phyloP scores from a whole-genome alignment of 1,284 basidiomycete species.

The Ustilago bromivora region DNA sequence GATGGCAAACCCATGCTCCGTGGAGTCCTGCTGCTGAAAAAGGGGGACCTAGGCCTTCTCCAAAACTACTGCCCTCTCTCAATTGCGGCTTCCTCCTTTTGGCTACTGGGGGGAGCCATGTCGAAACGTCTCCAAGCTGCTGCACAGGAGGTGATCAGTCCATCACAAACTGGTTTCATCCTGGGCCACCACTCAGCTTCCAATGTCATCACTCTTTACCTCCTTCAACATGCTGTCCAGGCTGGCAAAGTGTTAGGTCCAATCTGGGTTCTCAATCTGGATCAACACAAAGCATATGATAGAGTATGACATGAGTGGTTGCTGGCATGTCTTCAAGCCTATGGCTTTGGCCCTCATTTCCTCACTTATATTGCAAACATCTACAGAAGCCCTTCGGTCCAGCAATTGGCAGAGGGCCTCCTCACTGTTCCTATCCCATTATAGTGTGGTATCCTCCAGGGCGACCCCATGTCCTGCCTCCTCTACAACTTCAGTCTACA shows the following conservation, averaged over 20 bases:
- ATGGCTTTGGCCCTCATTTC: neutral
- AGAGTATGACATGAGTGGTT: constrained; percentile 1
- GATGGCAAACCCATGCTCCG: neutral
- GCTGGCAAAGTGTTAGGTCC: neutral
- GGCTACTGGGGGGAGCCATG: neutral
- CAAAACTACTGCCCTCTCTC: neutral
- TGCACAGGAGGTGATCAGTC: neutral
- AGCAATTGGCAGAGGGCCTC: neutral
- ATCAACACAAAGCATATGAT: constrained; percentile 6
- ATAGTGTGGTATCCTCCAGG: neutral
- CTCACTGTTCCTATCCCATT: neutral
- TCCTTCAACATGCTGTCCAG: neutral
- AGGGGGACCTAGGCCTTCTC: neutral
- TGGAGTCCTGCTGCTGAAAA: neutral
- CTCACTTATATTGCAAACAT: neutral
- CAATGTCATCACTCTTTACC: neutral
- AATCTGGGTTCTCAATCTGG: neutral
- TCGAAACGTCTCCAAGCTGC: neutral
- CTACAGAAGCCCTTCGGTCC: neutral
- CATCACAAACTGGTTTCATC: neutral
- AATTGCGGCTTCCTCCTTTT: neutral
- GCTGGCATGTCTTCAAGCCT: neutral
- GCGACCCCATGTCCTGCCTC: constrained; percentile 6
- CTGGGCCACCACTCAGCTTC: neutral
- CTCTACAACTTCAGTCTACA: constrained; percentile 7